A percentile compares a stretch with the other conserved stretches of the same genome.
phyloP scores from a whole-genome alignment of 768 basidiomycete genomes.

The Ramaria rubella region DNA sequence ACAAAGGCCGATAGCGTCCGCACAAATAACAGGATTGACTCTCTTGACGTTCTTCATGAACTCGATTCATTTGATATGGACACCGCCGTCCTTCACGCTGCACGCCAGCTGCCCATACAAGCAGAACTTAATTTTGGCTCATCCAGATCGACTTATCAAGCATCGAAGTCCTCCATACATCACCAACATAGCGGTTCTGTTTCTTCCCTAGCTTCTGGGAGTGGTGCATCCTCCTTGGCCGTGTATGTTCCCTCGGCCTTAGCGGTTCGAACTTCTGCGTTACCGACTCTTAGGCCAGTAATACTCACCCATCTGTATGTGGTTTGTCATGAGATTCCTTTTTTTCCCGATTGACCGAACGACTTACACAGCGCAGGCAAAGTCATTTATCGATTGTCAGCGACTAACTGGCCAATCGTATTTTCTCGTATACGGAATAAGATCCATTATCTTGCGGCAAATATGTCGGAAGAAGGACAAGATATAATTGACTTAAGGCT shows the following conservation, averaged over 20 bases:
- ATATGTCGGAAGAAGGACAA: constrained; percentile 42
- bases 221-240: neutral
- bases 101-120: neutral
- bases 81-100: neutral
- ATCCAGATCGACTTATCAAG: neutral
- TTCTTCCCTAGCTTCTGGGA: neutral
- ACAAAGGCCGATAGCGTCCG: neutral
- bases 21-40: neutral
- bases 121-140: neutral
- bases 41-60: constrained; percentile 3
- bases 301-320: constrained; percentile 12
- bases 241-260: constrained; percentile 6
- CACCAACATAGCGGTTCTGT: neutral
- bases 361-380: constrained; percentile 42
- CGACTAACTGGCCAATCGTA: constrained; percentile 81
- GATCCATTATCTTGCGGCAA: constrained; percentile 56
- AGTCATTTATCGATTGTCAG: constrained; percentile 80
- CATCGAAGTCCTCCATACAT: neutral
- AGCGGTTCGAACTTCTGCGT: constrained; percentile 6
- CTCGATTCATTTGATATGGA: neutral
- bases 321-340: constrained; percentile 4
- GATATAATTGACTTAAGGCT: constrained; percentile 74
- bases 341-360: neutral
- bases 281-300: constrained; percentile 3
- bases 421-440: constrained; percentile 61